These are phyloP conservation scores for Pyrrhoderma noxium DNA, from an alignment of 1,284 basidiomycete genomes.

Conservation along the genomic window DNA sequence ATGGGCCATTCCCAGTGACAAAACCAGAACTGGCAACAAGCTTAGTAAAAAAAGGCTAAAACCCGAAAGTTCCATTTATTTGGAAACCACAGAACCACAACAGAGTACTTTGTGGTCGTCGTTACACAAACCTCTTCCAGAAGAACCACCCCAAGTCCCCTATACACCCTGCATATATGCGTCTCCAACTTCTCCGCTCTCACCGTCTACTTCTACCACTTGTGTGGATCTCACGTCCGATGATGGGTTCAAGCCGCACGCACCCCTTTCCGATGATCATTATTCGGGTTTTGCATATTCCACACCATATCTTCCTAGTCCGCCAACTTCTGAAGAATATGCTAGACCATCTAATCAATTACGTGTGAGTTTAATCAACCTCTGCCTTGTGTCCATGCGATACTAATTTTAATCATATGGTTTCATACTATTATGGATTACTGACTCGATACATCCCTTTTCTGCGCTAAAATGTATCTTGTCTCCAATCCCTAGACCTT, in stretches of 20 bases:
- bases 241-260: no score
- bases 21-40: neutral
- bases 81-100: no score
- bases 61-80: neutral
- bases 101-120: no score
- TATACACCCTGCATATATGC: slow-evolving; percentile 7
- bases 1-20: slow-evolving; percentile 13
- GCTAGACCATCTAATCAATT: neutral
- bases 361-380: neutral
- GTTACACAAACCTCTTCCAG: slow-evolving; percentile 7
- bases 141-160: neutral
- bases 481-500: no score
- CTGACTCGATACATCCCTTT: no score
- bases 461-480: no score
- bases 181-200: slow-evolving; percentile 9
- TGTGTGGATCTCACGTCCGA: slow-evolving; percentile 7
- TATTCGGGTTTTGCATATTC: neutral
- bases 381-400: neutral
- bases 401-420: no score
- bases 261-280: no score
- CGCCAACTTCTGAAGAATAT: neutral
- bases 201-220: slow-evolving; percentile 4
- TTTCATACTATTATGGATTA: no score
- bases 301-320: neutral
- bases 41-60: neutral